phyloP scores from a whole-genome alignment of 129 eudicot genomes.

The Cynara cardunculus region DNA sequence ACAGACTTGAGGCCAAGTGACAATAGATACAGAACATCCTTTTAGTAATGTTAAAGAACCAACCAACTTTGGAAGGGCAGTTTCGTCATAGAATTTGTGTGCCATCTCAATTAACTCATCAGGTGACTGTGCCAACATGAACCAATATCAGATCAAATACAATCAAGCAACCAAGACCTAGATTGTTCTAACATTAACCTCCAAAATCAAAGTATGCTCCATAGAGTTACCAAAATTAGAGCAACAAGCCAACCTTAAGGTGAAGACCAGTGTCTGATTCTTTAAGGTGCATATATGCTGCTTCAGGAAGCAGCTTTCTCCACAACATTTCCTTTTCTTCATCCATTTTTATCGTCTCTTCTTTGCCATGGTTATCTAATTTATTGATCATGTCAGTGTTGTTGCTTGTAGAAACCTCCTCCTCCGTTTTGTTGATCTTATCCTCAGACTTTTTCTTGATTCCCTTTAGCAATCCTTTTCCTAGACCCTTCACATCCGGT shows the following conservation, averaged over 20 bases:
- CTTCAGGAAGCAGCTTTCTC: conserved; percentile 70
- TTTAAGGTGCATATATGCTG: conserved; percentile 77
- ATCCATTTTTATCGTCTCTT: conserved; percentile 53
- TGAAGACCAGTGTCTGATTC: conserved; percentile 95
- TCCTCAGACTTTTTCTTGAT: conserved; percentile 74
- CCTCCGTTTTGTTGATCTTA: conserved; percentile 42
- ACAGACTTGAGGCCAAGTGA: neutral
- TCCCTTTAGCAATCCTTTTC: conserved; percentile 88
- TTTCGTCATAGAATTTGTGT: conserved; percentile 76
- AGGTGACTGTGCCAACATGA: conserved; percentile 62
- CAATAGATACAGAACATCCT: neutral
- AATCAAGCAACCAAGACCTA: neutral
- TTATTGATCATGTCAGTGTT: conserved; percentile 35
- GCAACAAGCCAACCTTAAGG: conserved; percentile 61
- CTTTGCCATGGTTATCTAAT: conserved; percentile 30
- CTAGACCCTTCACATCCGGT: conserved; percentile 95
- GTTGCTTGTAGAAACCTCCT: conserved; percentile 28
- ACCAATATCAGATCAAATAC: conserved; percentile 26
- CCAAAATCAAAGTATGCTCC: too few relatives aligned
- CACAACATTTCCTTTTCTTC: conserved; percentile 63
- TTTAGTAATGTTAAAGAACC: conserved; percentile 22
- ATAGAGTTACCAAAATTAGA: neutral
- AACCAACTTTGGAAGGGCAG: conserved; percentile 97
- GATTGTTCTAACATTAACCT: neutral
- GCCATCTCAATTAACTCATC: conserved; percentile 94